Base-by-base conservation (phyloP, 116 monocot species). In the Zostera marina region DNA sequence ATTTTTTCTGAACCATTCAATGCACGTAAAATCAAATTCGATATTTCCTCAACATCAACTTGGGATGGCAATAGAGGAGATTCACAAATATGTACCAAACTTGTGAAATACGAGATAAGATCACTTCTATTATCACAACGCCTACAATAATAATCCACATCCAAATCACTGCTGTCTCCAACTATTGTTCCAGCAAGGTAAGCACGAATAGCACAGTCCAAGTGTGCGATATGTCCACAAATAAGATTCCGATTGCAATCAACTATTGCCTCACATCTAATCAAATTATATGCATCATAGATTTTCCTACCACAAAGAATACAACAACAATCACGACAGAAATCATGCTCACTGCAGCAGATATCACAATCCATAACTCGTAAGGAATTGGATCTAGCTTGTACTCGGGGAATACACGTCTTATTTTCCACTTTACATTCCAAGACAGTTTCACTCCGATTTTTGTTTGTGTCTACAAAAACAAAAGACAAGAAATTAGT, bases 241-340 rank as follows among this genome's bases (percentile, higher is more conserved):
- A 74, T 68, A 43, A 56, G 58, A 1, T 68, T 70, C 39, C 72
- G 70, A 63, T 79, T 32, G 32, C 32, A 1, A 32, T 32, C 71
- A 11, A 77, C 45, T 25, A 39, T 60, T 22, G 73, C 83, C 61
- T 76, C 74, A 58, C 90, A 90, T 70, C 70, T 84, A 51, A 90
- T 66, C 58, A 67, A 84, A 62, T 64, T 65, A 47, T 67, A 84
- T 63, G 74, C 78, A 56, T 55, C 78, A 66, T 70, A 58, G 43
- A 74, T 67, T 19, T 57, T 56, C 42, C 47, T 66, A 47, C 68
- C 53, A 64, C 90, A 90, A 15, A 90, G 79, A 38, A 84, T 81
- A 47, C 90, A 90, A 59, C 84, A 90, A 63, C 84, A 90, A 54
- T 81, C 72, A 44, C 61, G 81, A 48, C 90, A 90, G 66, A 90